Conservation (phyloP, 2,329 filamentous ascomycete species). For the Diaporthe ilicicola region DNA sequence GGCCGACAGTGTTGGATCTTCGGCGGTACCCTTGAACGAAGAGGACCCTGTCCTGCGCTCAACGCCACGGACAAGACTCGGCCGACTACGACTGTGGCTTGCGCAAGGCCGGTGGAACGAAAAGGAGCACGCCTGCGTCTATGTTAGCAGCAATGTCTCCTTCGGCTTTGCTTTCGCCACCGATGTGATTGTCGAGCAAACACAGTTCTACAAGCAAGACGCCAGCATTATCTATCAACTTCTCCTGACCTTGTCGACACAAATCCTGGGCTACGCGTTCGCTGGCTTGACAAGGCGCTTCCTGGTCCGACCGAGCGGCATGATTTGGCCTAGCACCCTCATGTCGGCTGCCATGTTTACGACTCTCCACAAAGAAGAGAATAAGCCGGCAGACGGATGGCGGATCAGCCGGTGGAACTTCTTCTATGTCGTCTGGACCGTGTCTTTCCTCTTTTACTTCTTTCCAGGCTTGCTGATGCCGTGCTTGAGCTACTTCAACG, state of each 20-base stretch:
- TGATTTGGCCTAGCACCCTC: conserved; percentile 91
- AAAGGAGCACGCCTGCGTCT: conserved; percentile 88
- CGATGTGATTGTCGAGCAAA: conserved; percentile 90
- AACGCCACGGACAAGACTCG: conserved; percentile 37
- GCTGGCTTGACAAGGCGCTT: conserved; percentile 83
- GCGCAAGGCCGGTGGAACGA: conserved; percentile 86
- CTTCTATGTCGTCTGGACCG: conserved; percentile 77
- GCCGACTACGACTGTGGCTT: conserved; percentile 73
- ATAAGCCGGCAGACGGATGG: conserved; percentile 84
- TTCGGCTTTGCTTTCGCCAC: conserved; percentile 91
- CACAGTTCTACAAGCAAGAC: conserved; percentile 86
- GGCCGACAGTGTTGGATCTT: conserved; percentile 34
- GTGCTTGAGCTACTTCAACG: conserved; percentile 87
- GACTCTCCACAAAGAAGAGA: conserved; percentile 85
- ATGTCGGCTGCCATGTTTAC: conserved; percentile 92
- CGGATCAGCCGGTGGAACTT: conserved; percentile 84
- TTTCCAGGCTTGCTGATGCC: conserved; percentile 84
- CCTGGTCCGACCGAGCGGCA: conserved; percentile 83
- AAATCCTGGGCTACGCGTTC: conserved; percentile 87
- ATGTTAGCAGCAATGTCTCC: conserved; percentile 88
- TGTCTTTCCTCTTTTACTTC: conserved; percentile 84
- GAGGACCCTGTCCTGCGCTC: conserved; percentile 19
- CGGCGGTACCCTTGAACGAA: conserved; percentile 28
- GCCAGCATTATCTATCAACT: conserved; percentile 81
- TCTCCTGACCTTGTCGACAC: conserved; percentile 83